phyloP scores from a whole-genome alignment of 2,329 filamentous ascomycete species.

The Colletotrichum siamense region DNA sequence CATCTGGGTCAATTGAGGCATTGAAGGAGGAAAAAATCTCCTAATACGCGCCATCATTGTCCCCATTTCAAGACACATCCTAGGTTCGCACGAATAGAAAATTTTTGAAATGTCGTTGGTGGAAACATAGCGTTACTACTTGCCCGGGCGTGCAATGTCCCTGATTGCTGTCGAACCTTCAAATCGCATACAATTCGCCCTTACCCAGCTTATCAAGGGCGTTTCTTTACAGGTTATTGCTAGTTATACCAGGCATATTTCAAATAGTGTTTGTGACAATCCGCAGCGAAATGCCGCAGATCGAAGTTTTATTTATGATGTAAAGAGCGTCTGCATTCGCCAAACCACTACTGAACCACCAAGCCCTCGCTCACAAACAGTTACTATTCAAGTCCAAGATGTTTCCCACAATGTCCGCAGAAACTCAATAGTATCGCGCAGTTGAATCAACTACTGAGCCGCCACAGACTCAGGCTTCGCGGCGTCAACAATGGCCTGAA shows the following conservation, averaged over 20 bases:
- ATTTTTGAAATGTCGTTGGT: background rate
- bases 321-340: background rate
- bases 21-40: too few species aligned
- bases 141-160: background rate
- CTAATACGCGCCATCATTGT: background rate
- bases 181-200: background rate
- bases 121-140: background rate
- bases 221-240: background rate
- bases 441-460: background rate
- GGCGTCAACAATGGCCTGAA: background rate
- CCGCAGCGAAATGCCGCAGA: background rate
- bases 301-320: background rate
- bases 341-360: background rate
- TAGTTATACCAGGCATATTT: background rate
- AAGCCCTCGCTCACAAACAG: background rate
- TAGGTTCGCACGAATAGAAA: background rate
- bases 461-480: background rate
- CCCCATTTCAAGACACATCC: background rate
- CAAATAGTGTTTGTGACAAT: background rate
- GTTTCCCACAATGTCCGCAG: background rate
- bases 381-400: background rate
- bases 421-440: background rate
- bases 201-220: background rate
- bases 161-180: background rate
- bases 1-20: too few species aligned